phyloP scores from a whole-genome alignment of 139 green algal species.

The Spirogloea muscicola region DNA sequence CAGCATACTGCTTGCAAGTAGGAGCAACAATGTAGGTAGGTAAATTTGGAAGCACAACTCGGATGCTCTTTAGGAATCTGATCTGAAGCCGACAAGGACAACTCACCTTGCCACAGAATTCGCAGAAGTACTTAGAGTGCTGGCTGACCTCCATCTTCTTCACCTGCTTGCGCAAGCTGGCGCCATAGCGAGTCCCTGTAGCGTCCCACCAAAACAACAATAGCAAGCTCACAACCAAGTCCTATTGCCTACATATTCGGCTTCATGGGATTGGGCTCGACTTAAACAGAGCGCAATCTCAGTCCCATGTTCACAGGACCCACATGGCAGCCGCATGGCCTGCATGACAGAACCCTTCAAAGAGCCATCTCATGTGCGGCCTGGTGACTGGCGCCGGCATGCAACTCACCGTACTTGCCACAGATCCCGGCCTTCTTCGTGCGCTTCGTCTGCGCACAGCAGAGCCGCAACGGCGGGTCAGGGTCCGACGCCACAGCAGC shows the following conservation, averaged over 20 bases:
- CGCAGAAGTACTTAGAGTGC: slow-evolving; percentile 99
- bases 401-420: slow-evolving; percentile 88
- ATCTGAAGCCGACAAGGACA: background rate
- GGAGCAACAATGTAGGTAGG: background rate
- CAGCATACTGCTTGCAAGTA: background rate
- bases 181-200: slow-evolving; percentile 90
- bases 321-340: too few species aligned
- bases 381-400: too few species aligned
- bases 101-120: slow-evolving; percentile 97
- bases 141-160: slow-evolving; percentile 99
- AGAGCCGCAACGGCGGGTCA: background rate
- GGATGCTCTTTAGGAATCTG: background rate
- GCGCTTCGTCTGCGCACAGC: slow-evolving; percentile 72
- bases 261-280: too few species aligned
- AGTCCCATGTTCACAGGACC: too few species aligned
- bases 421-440: slow-evolving; percentile 99
- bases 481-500: too few species aligned
- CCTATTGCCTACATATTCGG: too few species aligned
- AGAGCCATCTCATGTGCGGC: too few species aligned
- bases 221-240: too few species aligned
- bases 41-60: background rate
- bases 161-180: slow-evolving; percentile 93
- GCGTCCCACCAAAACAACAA: background rate
- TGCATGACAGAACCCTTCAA: too few species aligned
- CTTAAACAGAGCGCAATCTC: too few species aligned